These are phyloP conservation scores for Malus sieversii DNA, from an alignment of 306 rosid genomes.

Conservation along the genomic window DNA sequence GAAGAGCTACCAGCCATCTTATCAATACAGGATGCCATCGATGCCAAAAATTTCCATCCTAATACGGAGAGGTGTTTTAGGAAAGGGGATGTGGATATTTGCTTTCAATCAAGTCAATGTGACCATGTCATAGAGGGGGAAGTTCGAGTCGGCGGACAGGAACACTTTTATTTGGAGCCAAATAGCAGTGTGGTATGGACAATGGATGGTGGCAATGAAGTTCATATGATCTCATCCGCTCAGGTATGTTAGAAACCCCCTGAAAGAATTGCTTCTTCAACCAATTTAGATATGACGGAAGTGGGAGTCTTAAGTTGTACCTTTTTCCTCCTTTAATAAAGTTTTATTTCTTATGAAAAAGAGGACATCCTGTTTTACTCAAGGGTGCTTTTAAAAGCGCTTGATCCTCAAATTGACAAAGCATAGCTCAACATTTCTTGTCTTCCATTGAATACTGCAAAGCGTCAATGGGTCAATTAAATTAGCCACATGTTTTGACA, in stretches of 20 bases:
- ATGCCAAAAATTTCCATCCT: conserved; percentile 73
- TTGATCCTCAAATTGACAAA: background rate
- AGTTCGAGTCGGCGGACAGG: conserved; percentile 95
- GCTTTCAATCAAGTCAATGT: conserved; percentile 73
- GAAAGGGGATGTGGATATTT: conserved; percentile 74
- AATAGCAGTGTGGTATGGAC: conserved; percentile 80
- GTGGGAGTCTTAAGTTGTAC: background rate
- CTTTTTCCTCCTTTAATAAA: background rate
- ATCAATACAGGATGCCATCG: conserved; percentile 75
- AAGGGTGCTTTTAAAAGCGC: background rate
- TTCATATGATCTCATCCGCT: conserved; percentile 94
- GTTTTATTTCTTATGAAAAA: background rate
- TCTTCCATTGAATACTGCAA: background rate
- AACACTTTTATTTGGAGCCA: conserved; percentile 94
- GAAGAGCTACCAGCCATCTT: conserved; percentile 82
- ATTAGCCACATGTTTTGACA: background rate
- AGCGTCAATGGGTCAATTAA: background rate
- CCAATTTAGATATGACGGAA: background rate
- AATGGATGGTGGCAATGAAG: conserved; percentile 81
- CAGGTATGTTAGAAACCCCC: conserved; percentile 46
- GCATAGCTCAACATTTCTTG: background rate
- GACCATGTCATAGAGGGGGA: conserved; percentile 76
- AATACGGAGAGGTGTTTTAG: conserved; percentile 53
- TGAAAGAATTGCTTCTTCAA: background rate
- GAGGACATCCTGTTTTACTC: background rate